phyloP scores from a whole-genome alignment of 2,329 filamentous ascomycete genomes.

The Drechslerella coelobrocha region DNA sequence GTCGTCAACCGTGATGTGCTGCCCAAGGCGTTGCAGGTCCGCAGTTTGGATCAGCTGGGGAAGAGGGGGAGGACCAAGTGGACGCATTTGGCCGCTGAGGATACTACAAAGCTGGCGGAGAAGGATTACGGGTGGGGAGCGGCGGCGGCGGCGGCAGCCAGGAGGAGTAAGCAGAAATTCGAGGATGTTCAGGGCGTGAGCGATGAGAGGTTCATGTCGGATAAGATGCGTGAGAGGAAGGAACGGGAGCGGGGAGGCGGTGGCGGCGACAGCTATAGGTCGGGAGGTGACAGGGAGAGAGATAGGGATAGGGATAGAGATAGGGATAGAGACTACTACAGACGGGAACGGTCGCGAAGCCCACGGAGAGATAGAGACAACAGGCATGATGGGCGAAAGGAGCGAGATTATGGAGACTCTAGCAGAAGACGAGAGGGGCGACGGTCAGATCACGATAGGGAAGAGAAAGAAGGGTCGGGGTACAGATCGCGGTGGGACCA shows the following conservation, averaged over 20 bases:
- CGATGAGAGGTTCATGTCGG: conserved; percentile 73
- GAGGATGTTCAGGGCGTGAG: conserved; percentile 43
- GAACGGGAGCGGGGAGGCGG: conserved; percentile 66
- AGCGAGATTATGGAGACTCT: conserved; percentile 30
- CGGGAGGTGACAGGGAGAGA: conserved; percentile 3
- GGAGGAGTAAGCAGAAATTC: conserved; percentile 56
- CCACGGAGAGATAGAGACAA: conserved; percentile 12
- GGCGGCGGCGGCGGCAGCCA: conserved; percentile 65
- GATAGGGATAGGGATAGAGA: conserved; percentile 7
- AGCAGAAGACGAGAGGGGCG: conserved; percentile 39
- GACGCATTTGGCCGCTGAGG: conserved; percentile 83
- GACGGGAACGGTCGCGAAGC: conserved; percentile 11
- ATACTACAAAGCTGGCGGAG: conserved; percentile 83
- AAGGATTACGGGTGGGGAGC: conserved; percentile 52
- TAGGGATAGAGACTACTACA: conserved; percentile 23
- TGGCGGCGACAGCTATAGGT: conserved; percentile 60
- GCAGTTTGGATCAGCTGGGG: conserved; percentile 92
- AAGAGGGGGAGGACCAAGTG: conserved; percentile 92
- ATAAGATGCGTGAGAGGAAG: conserved; percentile 64
- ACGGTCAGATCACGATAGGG: conserved; percentile 47
- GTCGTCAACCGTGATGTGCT: conserved; percentile 80
- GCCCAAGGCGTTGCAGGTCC: conserved; percentile 88
- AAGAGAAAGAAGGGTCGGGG: conserved; percentile 16
- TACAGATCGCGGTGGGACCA: conserved; percentile 45
- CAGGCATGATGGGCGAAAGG: conserved; percentile 3